Conservation (phyloP, 768 basidiomycete species). For the Collybia mongolica region DNA sequence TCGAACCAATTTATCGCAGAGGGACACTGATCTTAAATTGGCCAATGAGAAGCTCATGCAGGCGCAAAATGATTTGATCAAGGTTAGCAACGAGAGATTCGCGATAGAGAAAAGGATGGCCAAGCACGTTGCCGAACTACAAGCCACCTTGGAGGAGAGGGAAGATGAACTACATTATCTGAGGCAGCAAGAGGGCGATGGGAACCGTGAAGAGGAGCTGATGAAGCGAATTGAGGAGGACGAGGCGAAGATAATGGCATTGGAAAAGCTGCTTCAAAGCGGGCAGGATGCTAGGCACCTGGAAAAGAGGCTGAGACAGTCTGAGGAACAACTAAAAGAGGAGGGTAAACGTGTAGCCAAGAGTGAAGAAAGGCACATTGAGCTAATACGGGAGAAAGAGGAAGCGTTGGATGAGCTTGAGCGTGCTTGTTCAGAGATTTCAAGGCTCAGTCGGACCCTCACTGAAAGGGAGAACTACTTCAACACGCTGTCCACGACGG, state of each 20-base stretch:
- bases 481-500: conserved; percentile 10
- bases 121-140: conserved; percentile 42
- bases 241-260: conserved; percentile 58
- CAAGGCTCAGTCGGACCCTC: conserved; percentile 19
- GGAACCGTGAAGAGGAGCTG: conserved; percentile 58
- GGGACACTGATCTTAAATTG: conserved; percentile 40
- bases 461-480: conserved; percentile 15
- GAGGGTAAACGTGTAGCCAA: conserved; percentile 39
- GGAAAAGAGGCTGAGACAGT: conserved; percentile 36
- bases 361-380: conserved; percentile 40
- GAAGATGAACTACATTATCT: conserved; percentile 57
- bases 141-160: conserved; percentile 46
- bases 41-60: conserved; percentile 48
- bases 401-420: conserved; percentile 43
- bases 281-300: conserved; percentile 34
- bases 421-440: conserved; percentile 31
- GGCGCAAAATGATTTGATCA: conserved; percentile 46
- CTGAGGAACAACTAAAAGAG: conserved; percentile 37
- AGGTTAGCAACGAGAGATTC: conserved; percentile 57
- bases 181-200: conserved; percentile 37
- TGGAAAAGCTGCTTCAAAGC: conserved; percentile 49
- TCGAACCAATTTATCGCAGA: conserved; percentile 40
- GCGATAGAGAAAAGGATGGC: conserved; percentile 49
- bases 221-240: conserved; percentile 72
- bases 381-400: conserved; percentile 56